Evolutionary conservation across 2,329 filamentous ascomycete genomes (phyloP), one percentile per base, ranked within the genome.

Genomic region (Aspergillus jensenii): DNA sequence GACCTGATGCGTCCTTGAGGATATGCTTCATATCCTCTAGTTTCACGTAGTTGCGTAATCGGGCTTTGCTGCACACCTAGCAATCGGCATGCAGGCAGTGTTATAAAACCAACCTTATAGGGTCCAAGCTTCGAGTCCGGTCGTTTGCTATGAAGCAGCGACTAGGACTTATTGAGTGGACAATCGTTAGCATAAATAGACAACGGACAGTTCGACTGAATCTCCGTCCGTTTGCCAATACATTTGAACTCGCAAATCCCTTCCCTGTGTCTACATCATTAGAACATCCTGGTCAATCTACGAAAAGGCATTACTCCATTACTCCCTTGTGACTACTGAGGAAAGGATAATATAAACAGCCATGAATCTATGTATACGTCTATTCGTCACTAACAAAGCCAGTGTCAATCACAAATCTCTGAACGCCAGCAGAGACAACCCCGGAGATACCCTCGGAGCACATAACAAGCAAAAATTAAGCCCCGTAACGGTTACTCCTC

Each of bases 361-460:
- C 23, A 41, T 46, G 39, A 27, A 47, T 57, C 48, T 57, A 57
- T 40, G 52, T 31, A 50, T 52, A 50, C 41, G 14, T 58, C 55
- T 58, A 53, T 58, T 33, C 45, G 15, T 35, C 25, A 44, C 17
- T 27, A 8, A 33, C 21, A 27, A 33, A 21, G 23, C 14, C 41
- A 45, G 19, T 19, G 8, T 48, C 23, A 21, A n/a, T 31, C 39
- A 40, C 17, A 14, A 41, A 40, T 37, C 47, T 50, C 43, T 41
- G 31, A 39, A 43, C 41, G 35, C 47, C 57, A 48, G 44, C 44
- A 53, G 44, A 53, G 52, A 60, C 54, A 46, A 45, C 8, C n/a
- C 14, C 15, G 23, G 23, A n/a, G 7, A 46, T 31, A 40, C 33
- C 31, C 52, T 12, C 8, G 7, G n/a, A 48, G 25, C 14, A 47